phyloP scores from a whole-genome alignment of 192 early-diverging fungal species.

The Podila epicladia region DNA sequence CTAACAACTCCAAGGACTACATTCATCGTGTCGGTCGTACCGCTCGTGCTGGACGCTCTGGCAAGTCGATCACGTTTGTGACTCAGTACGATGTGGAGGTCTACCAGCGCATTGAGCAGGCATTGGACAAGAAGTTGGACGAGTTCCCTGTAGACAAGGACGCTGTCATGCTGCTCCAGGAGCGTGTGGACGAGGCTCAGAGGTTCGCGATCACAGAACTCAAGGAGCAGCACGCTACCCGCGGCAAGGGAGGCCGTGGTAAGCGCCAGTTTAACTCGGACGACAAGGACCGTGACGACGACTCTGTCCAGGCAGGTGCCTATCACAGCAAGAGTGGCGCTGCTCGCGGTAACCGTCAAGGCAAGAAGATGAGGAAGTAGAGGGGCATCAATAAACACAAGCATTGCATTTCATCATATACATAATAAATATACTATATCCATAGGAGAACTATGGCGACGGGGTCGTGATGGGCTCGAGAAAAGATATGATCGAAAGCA shows the following conservation, averaged over 20 bases:
- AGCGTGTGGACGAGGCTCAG: slow-evolving; percentile 92
- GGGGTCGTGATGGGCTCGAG: no score
- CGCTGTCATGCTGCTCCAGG: slow-evolving; percentile 89
- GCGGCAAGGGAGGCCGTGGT: slow-evolving; percentile 47
- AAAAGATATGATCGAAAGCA: no score
- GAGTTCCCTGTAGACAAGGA: slow-evolving; percentile 86
- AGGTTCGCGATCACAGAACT: slow-evolving; percentile 88
- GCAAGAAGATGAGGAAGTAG: slow-evolving; percentile 51
- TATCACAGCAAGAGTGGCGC: slow-evolving; percentile 48
- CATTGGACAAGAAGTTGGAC: slow-evolving; percentile 87
- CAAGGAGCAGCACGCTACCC: slow-evolving; percentile 73
- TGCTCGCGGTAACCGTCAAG: slow-evolving; percentile 39
- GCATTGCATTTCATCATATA: no score
- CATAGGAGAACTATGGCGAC: no score
- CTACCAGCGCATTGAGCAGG: slow-evolving; percentile 93
- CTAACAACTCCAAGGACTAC: slow-evolving; percentile 88
- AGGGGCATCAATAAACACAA: neutral
- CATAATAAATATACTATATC: no score
- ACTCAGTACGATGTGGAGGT: slow-evolving; percentile 96
- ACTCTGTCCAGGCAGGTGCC: slow-evolving; percentile 43
- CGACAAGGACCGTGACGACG: slow-evolving; percentile 47
- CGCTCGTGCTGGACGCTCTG: slow-evolving; percentile 84
- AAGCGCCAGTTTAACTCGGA: slow-evolving; percentile 45
- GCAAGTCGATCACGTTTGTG: slow-evolving; percentile 83
- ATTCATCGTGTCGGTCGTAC: slow-evolving; percentile 90